These are phyloP conservation scores for Trypanosoma conorhini DNA, from an alignment of 208 protist genomes.

Conservation along the genomic window DNA sequence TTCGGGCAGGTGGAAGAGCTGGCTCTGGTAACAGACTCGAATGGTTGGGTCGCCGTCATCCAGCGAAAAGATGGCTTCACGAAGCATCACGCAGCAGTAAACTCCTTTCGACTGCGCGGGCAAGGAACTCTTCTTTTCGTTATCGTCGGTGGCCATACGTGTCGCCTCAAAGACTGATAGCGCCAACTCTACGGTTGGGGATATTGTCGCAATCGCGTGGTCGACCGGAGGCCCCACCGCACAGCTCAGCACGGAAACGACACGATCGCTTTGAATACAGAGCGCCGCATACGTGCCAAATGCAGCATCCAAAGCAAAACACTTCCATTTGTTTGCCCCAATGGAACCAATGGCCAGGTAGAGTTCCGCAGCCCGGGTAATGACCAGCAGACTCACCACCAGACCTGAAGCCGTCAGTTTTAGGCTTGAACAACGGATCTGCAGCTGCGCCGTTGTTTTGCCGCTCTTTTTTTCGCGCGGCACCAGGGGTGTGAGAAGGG, in stretches of 20 bases:
- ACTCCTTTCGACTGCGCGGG: neutral
- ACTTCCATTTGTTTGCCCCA: conserved; percentile 34
- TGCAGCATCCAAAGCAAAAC: conserved; percentile 31
- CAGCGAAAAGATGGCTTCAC: conserved; percentile 37
- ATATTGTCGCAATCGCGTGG: conserved; percentile 18
- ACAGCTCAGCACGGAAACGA: conserved; percentile 43
- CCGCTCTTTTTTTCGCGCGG: conserved; percentile 4
- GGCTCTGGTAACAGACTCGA: conserved; percentile 24
- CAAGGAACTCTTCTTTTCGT: conserved; percentile 3
- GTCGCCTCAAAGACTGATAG: conserved; percentile 55
- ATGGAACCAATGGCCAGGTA: conserved; percentile 48
- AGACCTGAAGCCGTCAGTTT: conserved; percentile 34
- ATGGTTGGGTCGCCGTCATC: conserved; percentile 8
- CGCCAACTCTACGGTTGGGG: conserved; percentile 47
- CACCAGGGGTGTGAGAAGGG: conserved; percentile 14
- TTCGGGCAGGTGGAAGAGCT: conserved; percentile 18
- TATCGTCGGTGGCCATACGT: conserved; percentile 23
- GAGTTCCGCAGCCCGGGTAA: conserved; percentile 12
- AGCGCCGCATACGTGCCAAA: conserved; percentile 31
- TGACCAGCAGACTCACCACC: conserved; percentile 40
- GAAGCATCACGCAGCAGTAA: conserved; percentile 29
- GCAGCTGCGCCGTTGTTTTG: conserved; percentile 18
- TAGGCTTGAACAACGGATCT: conserved; percentile 35
- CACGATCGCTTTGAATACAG: conserved; percentile 31
- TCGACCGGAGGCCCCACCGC: conserved; percentile 37